Evolutionary conservation across 345 rosid species (phyloP).

Genomic region (Syzygium grande): DNA sequence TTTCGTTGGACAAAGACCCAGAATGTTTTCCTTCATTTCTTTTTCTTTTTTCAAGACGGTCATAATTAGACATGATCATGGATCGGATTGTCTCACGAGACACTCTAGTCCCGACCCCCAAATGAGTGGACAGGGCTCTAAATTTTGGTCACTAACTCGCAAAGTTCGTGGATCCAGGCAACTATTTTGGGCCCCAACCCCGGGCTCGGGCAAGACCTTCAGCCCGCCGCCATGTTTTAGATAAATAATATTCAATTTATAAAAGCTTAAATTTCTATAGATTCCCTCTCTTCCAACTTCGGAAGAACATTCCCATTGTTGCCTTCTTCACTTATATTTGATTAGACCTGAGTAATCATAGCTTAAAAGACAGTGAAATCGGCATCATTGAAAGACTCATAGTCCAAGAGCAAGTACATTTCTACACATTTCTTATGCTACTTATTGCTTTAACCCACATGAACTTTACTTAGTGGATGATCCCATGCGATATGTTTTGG

Average conservation of each 20-base stretch:
- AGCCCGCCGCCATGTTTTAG: background rate
- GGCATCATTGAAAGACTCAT: background rate
- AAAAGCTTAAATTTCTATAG: background rate
- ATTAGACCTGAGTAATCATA: background rate
- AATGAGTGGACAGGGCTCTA: background rate
- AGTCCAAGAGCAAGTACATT: background rate
- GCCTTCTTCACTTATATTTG: background rate
- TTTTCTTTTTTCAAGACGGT: background rate
- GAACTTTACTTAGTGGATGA: background rate
- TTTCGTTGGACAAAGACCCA: background rate
- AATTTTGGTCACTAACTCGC: background rate
- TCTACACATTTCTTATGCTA: background rate
- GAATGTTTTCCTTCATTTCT: too few species aligned
- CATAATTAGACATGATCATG: background rate
- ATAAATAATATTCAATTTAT: background rate
- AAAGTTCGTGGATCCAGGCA: background rate
- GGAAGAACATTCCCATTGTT: background rate
- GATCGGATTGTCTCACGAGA: background rate
- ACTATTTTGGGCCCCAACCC: background rate
- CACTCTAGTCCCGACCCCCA: background rate
- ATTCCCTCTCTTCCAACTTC: background rate
- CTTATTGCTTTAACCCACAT: background rate
- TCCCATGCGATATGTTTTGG: background rate
- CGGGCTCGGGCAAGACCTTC: background rate
- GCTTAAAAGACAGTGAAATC: background rate